Base-by-base conservation (phyloP, 805 yeast species). In the Cyberlindnera meyerae region DNA sequence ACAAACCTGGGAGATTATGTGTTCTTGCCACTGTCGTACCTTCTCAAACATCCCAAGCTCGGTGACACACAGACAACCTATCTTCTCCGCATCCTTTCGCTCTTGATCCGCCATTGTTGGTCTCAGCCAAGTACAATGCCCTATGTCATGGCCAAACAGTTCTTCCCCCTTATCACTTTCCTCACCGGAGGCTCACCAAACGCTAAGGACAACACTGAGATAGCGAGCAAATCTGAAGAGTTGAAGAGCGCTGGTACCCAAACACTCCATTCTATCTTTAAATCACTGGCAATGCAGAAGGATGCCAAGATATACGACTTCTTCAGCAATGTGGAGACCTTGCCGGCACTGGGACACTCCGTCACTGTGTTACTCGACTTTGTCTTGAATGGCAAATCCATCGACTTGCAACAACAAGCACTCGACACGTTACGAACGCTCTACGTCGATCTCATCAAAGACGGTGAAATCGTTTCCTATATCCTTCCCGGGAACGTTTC, bases 21-120 rank as follows among this genome's bases (percentile, higher is more conserved):
- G 1, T 78, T 77, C 54, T 68, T 76, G 11, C 87, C 88, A 0
- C 48, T 81, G 3, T 68, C 77, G 1, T 69, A 70, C 36, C 51
- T 81, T 8, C 55, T 81, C 27, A 70, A 71, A 38, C 70, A 70
- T 29, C 66, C 66, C 2, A 43, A 62, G n/a, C 50, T 78, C 1
- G 65, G 70, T 3, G 74, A 71, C 31, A 45, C 66, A 1, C 74
- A 67, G 31, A 58, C 68, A 3, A 78, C 74, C 39, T 56, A 61
- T 18, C 51, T 73, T 1, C 49, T 80, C 8, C 55, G 62, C n/a
- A 63, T 75, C 13, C 47, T 79, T 3, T 52, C 62, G 4, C 47
- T 63, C 5, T 51, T 80, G n/a, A 57, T 77, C 15, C 44, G 51
- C 21, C 51, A 65, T 33, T 70, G 73, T 38, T 79, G 83, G 83